These are phyloP conservation scores for Musa beccarii DNA, from an alignment of 176 grass and related monocot genomes.

Conservation along the genomic window DNA sequence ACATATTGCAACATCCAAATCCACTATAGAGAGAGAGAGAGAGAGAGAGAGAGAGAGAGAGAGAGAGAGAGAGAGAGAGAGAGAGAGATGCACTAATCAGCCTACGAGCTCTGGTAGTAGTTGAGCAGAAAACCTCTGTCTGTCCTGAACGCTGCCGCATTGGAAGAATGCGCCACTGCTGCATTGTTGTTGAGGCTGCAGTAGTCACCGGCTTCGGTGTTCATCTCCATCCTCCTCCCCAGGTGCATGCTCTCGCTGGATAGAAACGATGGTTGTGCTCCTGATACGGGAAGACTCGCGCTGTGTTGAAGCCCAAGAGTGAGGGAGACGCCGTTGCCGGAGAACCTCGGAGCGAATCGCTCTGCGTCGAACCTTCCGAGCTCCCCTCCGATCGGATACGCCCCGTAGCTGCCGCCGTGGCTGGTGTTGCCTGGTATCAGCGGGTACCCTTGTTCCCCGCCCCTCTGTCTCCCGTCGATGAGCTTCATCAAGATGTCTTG, in stretches of 20 bases:
- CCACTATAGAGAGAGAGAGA: too few relatives aligned
- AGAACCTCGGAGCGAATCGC: conserved; percentile 43
- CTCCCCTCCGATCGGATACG: conserved; percentile 35
- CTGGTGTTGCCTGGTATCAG: background rate
- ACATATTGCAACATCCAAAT: too few relatives aligned
- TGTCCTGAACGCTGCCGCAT: conserved; percentile 50
- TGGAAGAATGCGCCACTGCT: conserved; percentile 1
- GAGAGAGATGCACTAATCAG: too few relatives aligned
- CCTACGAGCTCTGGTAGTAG: too few relatives aligned
- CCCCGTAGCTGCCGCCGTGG: conserved; percentile 1
- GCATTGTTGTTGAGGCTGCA: conserved; percentile 13
- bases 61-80: too few relatives aligned
- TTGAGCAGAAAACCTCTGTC: too few relatives aligned
- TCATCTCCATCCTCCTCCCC: conserved; percentile 32
- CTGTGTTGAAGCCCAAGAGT: conserved; percentile 78
- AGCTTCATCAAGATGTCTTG: conserved; percentile 85
- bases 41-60: too few relatives aligned
- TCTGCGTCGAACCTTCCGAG: conserved; percentile 54
- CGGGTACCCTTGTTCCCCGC: conserved; percentile 1
- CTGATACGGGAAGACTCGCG: conserved; percentile 44
- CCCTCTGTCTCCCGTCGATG: conserved; percentile 55
- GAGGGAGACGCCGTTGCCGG: conserved; percentile 64
- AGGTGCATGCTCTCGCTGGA: conserved; percentile 10
- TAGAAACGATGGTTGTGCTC: conserved; percentile 32
- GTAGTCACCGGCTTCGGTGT: conserved; percentile 29